These are phyloP conservation scores for Lactifluus volemus DNA, from an alignment of 768 basidiomycete species.

Conservation along the genomic window DNA sequence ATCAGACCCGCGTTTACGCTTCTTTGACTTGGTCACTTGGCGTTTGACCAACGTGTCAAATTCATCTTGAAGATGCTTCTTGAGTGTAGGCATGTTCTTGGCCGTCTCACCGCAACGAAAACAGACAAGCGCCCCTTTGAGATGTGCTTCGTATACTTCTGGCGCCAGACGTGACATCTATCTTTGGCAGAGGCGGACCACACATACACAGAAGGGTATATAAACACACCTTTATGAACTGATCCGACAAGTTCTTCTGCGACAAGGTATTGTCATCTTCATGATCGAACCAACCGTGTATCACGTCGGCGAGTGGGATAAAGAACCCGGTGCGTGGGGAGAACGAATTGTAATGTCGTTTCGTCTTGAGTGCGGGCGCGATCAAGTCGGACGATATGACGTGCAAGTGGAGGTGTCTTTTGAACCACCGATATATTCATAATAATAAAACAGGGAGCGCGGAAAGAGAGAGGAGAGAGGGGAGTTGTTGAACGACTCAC, in stretches of 20 bases:
- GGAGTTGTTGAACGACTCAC: conserved; percentile 42
- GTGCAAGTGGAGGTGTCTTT: conserved; percentile 80
- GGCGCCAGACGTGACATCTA: conserved; percentile 49
- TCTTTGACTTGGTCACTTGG: conserved; percentile 8
- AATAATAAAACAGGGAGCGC: too few species aligned
- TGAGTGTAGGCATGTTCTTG: conserved; percentile 69
- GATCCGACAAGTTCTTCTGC: conserved; percentile 25
- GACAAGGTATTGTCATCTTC: conserved; percentile 17
- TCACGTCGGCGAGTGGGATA: conserved; percentile 56
- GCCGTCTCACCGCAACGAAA: conserved; percentile 55
- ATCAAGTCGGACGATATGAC: conserved; percentile 73
- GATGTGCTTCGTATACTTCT: conserved; percentile 49
- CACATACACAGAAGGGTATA: background rate
- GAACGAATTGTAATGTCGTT: conserved; percentile 91
- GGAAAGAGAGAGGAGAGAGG: background rate
- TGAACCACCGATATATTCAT: too few species aligned
- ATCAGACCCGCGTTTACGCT: conserved; percentile 2
- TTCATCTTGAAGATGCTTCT: conserved; percentile 67
- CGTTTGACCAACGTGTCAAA: conserved; percentile 35
- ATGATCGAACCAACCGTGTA: conserved; percentile 63
- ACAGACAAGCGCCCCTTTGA: conserved; percentile 62
- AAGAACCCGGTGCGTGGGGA: conserved; percentile 81
- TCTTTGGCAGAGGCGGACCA: background rate
- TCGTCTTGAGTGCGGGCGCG: conserved; percentile 65
- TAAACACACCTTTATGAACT: conserved; percentile 40